Conservation (phyloP, 2,329 filamentous ascomycete genomes). For the Ceratocystis cacaofunesta region DNA sequence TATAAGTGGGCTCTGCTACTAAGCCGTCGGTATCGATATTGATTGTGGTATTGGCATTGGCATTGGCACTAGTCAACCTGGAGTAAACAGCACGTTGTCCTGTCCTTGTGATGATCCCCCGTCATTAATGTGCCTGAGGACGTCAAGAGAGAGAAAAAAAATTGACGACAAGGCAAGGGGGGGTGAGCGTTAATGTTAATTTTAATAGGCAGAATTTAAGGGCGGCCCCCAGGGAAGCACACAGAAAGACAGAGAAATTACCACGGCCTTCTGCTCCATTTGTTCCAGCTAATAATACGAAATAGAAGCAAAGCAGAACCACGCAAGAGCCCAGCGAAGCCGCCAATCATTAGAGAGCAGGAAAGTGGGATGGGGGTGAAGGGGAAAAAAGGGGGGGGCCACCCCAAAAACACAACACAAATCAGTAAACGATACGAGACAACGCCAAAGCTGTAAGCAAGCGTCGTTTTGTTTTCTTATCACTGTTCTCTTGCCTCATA, state of each 20-base stretch:
- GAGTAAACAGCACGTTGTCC: not conserved
- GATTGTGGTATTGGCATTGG: too few relatives aligned
- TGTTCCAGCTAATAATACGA: not conserved
- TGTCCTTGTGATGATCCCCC: too few relatives aligned
- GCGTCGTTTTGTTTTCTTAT: not conserved
- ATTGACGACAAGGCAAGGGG: not conserved
- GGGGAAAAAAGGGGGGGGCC: not conserved
- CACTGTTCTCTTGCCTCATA: not conserved
- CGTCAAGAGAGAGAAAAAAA: not conserved
- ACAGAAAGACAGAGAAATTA: not conserved
- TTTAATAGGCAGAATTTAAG: not conserved
- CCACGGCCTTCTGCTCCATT: not conserved
- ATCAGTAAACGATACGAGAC: slow-evolving; percentile 3
- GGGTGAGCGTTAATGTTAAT: too few relatives aligned
- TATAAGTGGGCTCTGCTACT: too few relatives aligned
- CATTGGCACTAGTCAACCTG: too few relatives aligned
- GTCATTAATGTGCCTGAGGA: not conserved
- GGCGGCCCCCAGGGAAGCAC: not conserved
- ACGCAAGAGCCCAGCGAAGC: not conserved
- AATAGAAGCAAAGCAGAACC: not conserved
- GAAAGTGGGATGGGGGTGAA: not conserved
- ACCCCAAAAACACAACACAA: not conserved
- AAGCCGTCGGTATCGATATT: too few relatives aligned
- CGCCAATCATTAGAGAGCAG: not conserved
- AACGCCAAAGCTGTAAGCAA: slow-evolving; percentile 1